Evolutionary conservation across 2,329 filamentous ascomycete species (phyloP).

Genomic region (Venturia nashicola): DNA sequence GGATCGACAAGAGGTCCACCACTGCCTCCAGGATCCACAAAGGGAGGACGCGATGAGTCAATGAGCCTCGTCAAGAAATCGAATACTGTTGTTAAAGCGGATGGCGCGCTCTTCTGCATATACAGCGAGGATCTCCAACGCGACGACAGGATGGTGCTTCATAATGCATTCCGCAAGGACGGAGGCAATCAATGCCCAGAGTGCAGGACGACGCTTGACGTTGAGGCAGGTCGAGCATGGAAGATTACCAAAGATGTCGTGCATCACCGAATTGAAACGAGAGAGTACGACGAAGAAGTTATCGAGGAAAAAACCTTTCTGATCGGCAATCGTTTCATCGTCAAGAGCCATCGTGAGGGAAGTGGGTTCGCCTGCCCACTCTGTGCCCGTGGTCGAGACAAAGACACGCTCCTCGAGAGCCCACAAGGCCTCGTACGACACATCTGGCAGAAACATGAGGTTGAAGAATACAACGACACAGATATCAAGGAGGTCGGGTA

Average conservation of each 20-base stretch:
- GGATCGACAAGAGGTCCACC: neutral
- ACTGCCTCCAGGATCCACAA: neutral
- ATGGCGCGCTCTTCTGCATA: slow-evolving; percentile 19
- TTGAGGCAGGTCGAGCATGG: slow-evolving; percentile 24
- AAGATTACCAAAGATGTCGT: slow-evolving; percentile 22
- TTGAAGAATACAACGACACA: slow-evolving; percentile 19
- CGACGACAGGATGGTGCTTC: slow-evolving; percentile 18
- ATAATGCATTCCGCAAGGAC: slow-evolving; percentile 20
- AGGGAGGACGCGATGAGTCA: neutral
- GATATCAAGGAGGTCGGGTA: slow-evolving; percentile 19
- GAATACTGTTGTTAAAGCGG: neutral
- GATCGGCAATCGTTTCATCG: slow-evolving; percentile 24
- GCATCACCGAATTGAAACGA: slow-evolving; percentile 17
- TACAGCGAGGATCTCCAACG: slow-evolving; percentile 24
- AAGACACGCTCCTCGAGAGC: slow-evolving; percentile 23
- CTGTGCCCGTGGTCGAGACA: slow-evolving; percentile 20
- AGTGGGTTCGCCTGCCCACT: slow-evolving; percentile 26
- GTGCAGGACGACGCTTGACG: slow-evolving; percentile 19
- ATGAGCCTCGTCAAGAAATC: neutral
- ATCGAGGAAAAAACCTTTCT: slow-evolving; percentile 24
- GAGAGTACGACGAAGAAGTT: slow-evolving; percentile 20
- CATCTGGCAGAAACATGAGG: slow-evolving; percentile 22
- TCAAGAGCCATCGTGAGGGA: slow-evolving; percentile 25
- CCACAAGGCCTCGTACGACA: slow-evolving; percentile 25
- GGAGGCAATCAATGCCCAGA: slow-evolving; percentile 20